Base-by-base conservation (phyloP, 148 eudicot genomes). In the Cornus suecica region DNA sequence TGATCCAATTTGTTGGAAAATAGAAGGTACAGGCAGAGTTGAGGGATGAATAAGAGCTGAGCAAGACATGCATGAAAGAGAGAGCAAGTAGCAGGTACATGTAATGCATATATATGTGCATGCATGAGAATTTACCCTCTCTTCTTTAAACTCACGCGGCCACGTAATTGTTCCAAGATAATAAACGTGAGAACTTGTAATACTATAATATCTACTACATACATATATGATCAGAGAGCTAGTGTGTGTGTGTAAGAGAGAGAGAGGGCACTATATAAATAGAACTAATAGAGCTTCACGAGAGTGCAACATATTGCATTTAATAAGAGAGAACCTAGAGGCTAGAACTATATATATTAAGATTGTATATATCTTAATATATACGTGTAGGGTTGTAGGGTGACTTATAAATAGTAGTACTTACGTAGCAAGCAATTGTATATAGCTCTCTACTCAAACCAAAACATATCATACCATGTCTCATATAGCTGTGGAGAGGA, bases 401-500 rank as follows among this genome's bases (percentile, higher is more conserved):
- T 14, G 69, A 65, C 82, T 77, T 79, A 79, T 79, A 79, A 74
- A 74, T 79, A 74, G 74, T 48, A 20, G n/a, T n/a, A n/a, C n/a
- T n/a, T n/a, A n/a, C n/a, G n/a, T n/a, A n/a, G n/a, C n/a, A n/a
- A n/a, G n/a, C n/a, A n/a, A n/a, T n/a, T n/a, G n/a, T n/a, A n/a
- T n/a, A n/a, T n/a, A 3, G 2, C 6, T 56, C 22, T 56, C 5
- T 14, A 58, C 62, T 14, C 24, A 58, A 18, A 24, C 62, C 62
- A 22, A 58, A 58, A 22, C 22, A n/a, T n/a, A n/a, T n/a, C n/a
- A n/a, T n/a, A 78, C 23, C 80, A 94, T 94, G 99, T 89, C 99
- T 77, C 99, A 94, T 68, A 88, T 94, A 76, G 88, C 95, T 25
- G 97, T 94, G 78, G 99, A 94, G 81, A 92, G 99, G 71, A 92